Percentiles rank a stretch among this genome's conserved stretches.
Evolutionary conservation across 495 filamentous ascomycete species (phyloP).

Genomic region (Penicillium longicatenatum): DNA sequence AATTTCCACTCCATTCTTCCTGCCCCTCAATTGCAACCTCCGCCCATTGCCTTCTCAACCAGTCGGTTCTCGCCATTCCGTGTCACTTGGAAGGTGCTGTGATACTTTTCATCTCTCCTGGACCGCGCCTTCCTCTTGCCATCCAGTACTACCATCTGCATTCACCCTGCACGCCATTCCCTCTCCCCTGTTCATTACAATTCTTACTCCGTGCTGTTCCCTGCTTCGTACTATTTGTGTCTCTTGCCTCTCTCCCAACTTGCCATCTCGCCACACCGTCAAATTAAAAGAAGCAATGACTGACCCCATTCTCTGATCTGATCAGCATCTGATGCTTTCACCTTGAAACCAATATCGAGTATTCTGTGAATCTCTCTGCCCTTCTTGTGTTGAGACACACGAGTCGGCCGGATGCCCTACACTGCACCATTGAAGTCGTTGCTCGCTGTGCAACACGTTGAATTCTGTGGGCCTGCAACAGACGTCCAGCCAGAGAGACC

Average conservation of each 20-base stretch:
- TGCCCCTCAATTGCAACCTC: slow-evolving; percentile 7
- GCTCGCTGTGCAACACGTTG: slow-evolving; percentile 71
- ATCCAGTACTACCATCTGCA: slow-evolving; percentile 24
- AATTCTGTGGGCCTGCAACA: slow-evolving; percentile 58
- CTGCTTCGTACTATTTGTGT: slow-evolving; percentile 12
- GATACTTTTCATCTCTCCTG: slow-evolving; percentile 21
- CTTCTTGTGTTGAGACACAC: slow-evolving; percentile 44
- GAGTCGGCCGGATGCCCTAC: slow-evolving; percentile 81
- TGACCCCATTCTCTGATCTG: slow-evolving; percentile 18
- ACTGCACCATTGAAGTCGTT: slow-evolving; percentile 84
- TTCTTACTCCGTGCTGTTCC: slow-evolving; percentile 19
- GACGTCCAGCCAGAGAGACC: slow-evolving; percentile 48
- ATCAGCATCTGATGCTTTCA: slow-evolving; percentile 12
- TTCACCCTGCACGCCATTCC: slow-evolving; percentile 13
- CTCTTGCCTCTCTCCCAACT: slow-evolving; percentile 3
- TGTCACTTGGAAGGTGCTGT: slow-evolving; percentile 28
- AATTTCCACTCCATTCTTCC: slow-evolving; percentile 9
- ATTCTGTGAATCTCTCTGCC: slow-evolving; percentile 6
- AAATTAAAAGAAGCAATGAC: slow-evolving; percentile 17
- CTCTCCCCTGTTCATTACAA: slow-evolving; percentile 14
- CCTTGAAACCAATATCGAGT: slow-evolving; percentile 4
- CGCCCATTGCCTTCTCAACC: slow-evolving; percentile 18
- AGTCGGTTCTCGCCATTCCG: slow-evolving; percentile 17
- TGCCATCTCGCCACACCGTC: slow-evolving; percentile 16
- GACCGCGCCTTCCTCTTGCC: slow-evolving; percentile 25